A percentile compares a stretch with the other conserved stretches of the same genome.
Evolutionary conservation across 169 alveolate species (phyloP).

Genomic region (Plasmodium sp.): DNA sequence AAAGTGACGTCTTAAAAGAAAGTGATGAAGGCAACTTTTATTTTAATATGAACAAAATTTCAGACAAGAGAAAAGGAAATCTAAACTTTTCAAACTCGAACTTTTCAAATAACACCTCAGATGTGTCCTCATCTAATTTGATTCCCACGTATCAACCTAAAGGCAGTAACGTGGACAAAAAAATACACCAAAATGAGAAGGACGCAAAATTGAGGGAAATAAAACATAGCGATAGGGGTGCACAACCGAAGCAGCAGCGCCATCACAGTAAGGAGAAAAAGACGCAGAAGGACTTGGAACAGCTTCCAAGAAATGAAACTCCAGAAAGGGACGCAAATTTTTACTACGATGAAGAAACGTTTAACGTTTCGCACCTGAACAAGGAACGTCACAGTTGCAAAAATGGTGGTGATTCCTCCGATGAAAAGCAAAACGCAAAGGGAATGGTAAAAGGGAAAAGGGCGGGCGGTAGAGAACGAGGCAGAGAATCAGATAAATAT

Average conservation of each 20-base stretch:
- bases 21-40: slow-evolving; percentile 9
- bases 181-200: slow-evolving; percentile 10
- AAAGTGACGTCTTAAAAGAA: slow-evolving; percentile 12
- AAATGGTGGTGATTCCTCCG: background rate
- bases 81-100: background rate
- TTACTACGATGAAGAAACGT: slow-evolving; percentile 1
- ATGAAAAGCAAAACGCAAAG: background rate
- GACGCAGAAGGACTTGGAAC: background rate
- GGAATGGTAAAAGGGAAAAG: slow-evolving; percentile 18
- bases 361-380: slow-evolving; percentile 1
- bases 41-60: background rate
- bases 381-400: background rate
- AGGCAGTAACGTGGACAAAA: background rate
- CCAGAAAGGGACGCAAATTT: background rate
- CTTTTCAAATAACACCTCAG: slow-evolving; percentile 5
- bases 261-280: background rate
- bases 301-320: background rate
- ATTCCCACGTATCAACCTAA: slow-evolving; percentile 4
- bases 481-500: slow-evolving; percentile 6
- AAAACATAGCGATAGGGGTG: background rate
- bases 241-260: background rate
- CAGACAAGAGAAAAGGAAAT: slow-evolving; percentile 34
- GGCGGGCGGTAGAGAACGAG: background rate
- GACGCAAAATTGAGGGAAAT: background rate
- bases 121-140: slow-evolving; percentile 21